These are phyloP conservation scores for Colletotrichum orbiculare DNA, from an alignment of 2,329 filamentous ascomycete species.

Conservation along the genomic window DNA sequence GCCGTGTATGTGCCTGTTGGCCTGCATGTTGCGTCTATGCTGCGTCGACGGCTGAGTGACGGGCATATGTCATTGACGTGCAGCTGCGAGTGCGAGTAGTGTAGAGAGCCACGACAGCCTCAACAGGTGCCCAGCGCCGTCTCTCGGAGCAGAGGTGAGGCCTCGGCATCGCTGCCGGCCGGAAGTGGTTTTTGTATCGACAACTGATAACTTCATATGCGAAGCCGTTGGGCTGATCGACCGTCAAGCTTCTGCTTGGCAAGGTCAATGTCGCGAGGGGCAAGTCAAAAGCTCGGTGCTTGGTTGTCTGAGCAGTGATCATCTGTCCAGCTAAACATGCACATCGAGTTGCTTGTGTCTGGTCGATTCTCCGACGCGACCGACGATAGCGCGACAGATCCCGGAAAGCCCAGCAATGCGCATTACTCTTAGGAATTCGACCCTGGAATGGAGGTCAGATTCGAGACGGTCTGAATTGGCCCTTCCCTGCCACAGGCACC, in stretches of 20 bases:
- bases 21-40: slow-evolving; percentile 19
- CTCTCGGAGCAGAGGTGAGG: background rate
- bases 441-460: slow-evolving; percentile 28
- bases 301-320: slow-evolving; percentile 3
- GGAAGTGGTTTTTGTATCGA: too few species aligned
- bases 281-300: slow-evolving; percentile 7
- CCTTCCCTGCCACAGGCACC: slow-evolving; percentile 29
- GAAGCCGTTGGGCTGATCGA: too few species aligned
- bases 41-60: slow-evolving; percentile 1
- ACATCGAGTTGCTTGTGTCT: slow-evolving; percentile 10
- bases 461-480: slow-evolving; percentile 34
- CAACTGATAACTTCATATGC: too few species aligned
- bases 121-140: background rate
- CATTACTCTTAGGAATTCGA: slow-evolving; percentile 31
- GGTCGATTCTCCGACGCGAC: slow-evolving; percentile 15
- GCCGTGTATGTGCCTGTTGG: slow-evolving; percentile 11
- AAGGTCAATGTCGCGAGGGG: slow-evolving; percentile 19
- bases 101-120: background rate
- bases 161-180: too few species aligned
- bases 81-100: slow-evolving; percentile 31
- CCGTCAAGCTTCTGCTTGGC: background rate
- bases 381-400: slow-evolving; percentile 27
- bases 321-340: background rate
- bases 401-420: slow-evolving; percentile 29
- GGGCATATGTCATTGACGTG: slow-evolving; percentile 23